Evolutionary conservation across 768 basidiomycete genomes (phyloP), one percentile per base, ranked within the genome.

Genomic region (Lactarius vividus): DNA sequence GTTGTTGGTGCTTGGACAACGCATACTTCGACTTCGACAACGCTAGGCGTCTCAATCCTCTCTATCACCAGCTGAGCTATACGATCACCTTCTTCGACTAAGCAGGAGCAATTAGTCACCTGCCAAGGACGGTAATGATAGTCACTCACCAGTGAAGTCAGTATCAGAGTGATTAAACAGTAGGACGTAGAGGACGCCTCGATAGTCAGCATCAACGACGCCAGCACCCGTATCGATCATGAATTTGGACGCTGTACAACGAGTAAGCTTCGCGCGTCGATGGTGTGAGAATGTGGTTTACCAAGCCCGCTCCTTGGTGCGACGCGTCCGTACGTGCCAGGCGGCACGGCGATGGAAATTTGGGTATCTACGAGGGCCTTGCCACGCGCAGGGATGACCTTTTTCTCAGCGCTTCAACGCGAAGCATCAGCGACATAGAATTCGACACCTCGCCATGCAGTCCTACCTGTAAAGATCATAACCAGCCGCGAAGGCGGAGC

Each of bases 221-320:
- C 96, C 97, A 13, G 97, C 97, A 1, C 97, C 97, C 0, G 96
- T 98, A 74, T 96, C 92, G 65, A 98, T 98, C 87, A 94, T 94
- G 76, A 93, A 95, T 74, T 99, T 99, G 18, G 92, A 91, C 23
- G 97, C 97, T 97, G 68, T 20, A 28, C 68, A 40, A 52, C 54
- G 23, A 49, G 33, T 18, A 65, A 33, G 57, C 23, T 15, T 37
- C 16, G 23, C 15, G 33, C 49, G 37, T 23, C 52, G 55, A 26
- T 9, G 20, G 35, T 9, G 2, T n/a, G 31, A 61, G 28, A 52
- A 37, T 46, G 28, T 26, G 26, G 33, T 33, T 40, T 18, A 97
- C 96, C 96, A 31, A 98, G 87, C 23, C 97, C 97, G 75, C 91
- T 94, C 28, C 96, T 86, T 23, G 97, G 97, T 2, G 97, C 97